Base-by-base conservation (phyloP, 148 eudicot species). In the Linanthus parryae region DNA sequence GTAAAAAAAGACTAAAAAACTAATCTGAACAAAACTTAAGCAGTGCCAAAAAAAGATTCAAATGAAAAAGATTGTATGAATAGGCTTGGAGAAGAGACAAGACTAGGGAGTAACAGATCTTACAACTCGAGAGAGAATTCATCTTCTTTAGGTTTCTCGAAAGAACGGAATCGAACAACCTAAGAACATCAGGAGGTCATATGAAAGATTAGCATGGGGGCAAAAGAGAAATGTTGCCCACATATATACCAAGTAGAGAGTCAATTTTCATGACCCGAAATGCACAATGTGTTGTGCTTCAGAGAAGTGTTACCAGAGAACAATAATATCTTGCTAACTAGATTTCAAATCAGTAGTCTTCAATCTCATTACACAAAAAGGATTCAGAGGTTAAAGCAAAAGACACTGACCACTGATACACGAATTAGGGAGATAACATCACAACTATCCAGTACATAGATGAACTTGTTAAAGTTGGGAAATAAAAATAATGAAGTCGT, bases 111-210 rank as follows among this genome's bases (percentile, higher is more conserved):
- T 31, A 34, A 15, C 16, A 28, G 19, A 48, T 39, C 68, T 48
- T 56, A 64, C 68, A 64, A 41, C 51, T 64, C 62, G 3, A 64
- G 68, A 56, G 24, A 49, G 56, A 64, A 64, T 23, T 64, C 68
- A 13, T 64, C 68, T 13, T 64, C 68, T 62, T 64, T 64, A 0
- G 68, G 68, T 56, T 56, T 64, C 44, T 64, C 68, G 31, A 64
- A 50, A 29, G 62, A 56, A 23, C 68, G 68, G 29, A 64, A 64
- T 10, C 56, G 68, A 16, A 64, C 68, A 40, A 64, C 56, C 63
- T 59, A 10, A 8, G 37, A 47, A 58, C 11, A 11, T 20, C 44
- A 47, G 23, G 12, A 14, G 1, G 37, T 44, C 10, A 29, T 33
- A 7, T 22, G 33, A 35, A 58, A 45, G 47, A 25, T 17, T 5